Base-by-base conservation (phyloP, 805 yeast species). In the Saccharomycopsis selenospora region DNA sequence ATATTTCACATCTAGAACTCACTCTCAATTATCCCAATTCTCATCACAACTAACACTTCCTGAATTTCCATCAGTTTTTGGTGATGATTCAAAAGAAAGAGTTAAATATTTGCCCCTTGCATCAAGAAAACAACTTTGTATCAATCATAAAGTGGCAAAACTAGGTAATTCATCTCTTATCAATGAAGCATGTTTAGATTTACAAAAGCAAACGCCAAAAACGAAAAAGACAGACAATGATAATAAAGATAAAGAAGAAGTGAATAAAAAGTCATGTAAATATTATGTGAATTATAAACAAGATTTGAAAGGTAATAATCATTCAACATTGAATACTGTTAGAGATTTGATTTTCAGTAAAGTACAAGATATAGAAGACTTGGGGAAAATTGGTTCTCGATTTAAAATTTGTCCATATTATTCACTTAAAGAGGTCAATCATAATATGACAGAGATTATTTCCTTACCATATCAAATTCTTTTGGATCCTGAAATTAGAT, bases 21-120 rank as follows among this genome's bases (percentile, higher is more conserved):
- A 90, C 59, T 86, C 96, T 0, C 98, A 90, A 61, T 67, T 90
- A 41, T 70, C 71, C 30, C 98, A 90, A 59, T 85, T 90, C 59
- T 77, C 88, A 0, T 74, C 77, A 13, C 96, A 91, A 56, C 64
- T 90, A 33, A 61, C 69, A 40, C 58, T 83, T 22, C 78, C 95
- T 0, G 53, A 65, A 0, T 82, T 87, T 49, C 82, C 84, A 2
- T 74, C 95, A 0, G 75, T 89, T 0, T 68, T 80, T 48, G 65
- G 57, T 13, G 67, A 62, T 11, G 59, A 55, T 0, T 8, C 45
- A 36, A 23, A 20, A 2, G 93, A 84, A 61, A 69, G 77, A 43
- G 67, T 76, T 3, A 85, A 87, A 58, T 84, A 76, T 56, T 57
- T 84, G 4, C 82, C 96, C 0, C 57, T 90, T 25, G 95, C 87